Base-by-base conservation (phyloP, 768 basidiomycete genomes). In the Kwoniella shandongensis region DNA sequence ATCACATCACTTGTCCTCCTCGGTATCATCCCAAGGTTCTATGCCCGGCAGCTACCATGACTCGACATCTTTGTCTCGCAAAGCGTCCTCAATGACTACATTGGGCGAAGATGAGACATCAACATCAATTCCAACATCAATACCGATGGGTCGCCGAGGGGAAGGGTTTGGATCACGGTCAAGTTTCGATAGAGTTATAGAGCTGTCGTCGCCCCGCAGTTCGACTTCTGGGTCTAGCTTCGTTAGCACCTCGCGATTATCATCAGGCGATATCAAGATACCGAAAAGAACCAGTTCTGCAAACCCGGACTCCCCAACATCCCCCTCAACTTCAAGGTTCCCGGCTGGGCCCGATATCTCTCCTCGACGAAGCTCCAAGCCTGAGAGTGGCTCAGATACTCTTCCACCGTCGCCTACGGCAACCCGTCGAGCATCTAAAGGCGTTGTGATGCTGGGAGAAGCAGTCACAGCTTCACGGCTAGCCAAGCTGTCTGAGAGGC, bases 1-100 rank as follows among this genome's bases (percentile, higher is more conserved):
- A 18, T 61, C 58, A 4, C 59, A 65, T 36, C 54, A 41, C 13
- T 15, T 20, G 8, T 12, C 30, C 17, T 27, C 26, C 18, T 45
- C 42, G 4, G 12, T 36, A 32, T 48, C 50, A 4, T 51, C 56
- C 17, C 49, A 58, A 18, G 42, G 48, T 6, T 47, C 45, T 6
- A 22, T 13, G 12, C n/a, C 52, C n/a, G 44, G 26, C 18, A 32
- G 30, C 5, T 13, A 42, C 6, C 40, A n/a, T n/a, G n/a, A n/a
- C n/a, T n/a, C n/a, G n/a, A n/a, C n/a, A n/a, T n/a, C n/a, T n/a
- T n/a, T n/a, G n/a, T n/a, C n/a, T n/a, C n/a, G n/a, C n/a, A n/a
- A n/a, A n/a, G n/a, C n/a, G n/a, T 18, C 40, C 17, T n/a, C 40
- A 6, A n/a, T n/a, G 40, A 18, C n/a, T 5, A 8, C n/a, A 7